Conservation (phyloP, 1,284 basidiomycete genomes). For the Porphyrellus sp. region DNA sequence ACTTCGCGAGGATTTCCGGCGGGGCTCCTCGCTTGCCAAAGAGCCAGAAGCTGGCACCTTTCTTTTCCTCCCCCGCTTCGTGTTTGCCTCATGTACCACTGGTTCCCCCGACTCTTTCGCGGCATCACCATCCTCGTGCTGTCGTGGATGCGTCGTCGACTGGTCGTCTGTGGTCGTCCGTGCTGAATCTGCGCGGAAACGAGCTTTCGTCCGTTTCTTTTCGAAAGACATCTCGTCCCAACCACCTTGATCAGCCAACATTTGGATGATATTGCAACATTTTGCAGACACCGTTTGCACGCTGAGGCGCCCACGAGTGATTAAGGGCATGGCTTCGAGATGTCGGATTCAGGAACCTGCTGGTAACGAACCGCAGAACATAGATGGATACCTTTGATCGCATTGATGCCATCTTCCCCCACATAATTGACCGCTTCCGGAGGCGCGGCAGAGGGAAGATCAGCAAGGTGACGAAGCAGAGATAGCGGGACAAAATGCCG, state of each 20-base stretch:
- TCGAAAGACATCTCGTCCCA: slow-evolving; percentile 50
- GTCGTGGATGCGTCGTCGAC: slow-evolving; percentile 75
- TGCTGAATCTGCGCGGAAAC: slow-evolving; percentile 52
- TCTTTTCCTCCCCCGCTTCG: slow-evolving; percentile 24
- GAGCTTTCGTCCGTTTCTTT: slow-evolving; percentile 74
- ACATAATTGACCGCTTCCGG: slow-evolving; percentile 65
- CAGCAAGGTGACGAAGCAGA: slow-evolving; percentile 67
- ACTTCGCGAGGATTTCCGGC: slow-evolving; percentile 23
- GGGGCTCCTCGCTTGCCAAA: slow-evolving; percentile 15
- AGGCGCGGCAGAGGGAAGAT: slow-evolving; percentile 31
- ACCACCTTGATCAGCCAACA: slow-evolving; percentile 71
- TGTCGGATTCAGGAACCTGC: slow-evolving; percentile 2
- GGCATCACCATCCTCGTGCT: slow-evolving; percentile 64
- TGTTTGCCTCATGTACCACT: slow-evolving; percentile 46
- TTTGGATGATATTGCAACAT: slow-evolving; percentile 68
- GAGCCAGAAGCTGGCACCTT: slow-evolving; percentile 10
- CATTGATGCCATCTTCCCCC: slow-evolving; percentile 52
- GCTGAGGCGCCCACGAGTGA: slow-evolving; percentile 83
- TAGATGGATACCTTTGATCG: slow-evolving; percentile 52
- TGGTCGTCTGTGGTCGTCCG: slow-evolving; percentile 49
- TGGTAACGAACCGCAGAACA: not conserved
- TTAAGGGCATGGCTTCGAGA: slow-evolving; percentile 68
- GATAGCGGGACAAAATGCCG: slow-evolving; percentile 77
- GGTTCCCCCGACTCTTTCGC: slow-evolving; percentile 63
- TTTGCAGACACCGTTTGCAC: slow-evolving; percentile 74